Evolutionary conservation across 2,329 filamentous ascomycete species (phyloP), one percentile per base, ranked within the genome.

Genomic region (Neobulgaria alba): DNA sequence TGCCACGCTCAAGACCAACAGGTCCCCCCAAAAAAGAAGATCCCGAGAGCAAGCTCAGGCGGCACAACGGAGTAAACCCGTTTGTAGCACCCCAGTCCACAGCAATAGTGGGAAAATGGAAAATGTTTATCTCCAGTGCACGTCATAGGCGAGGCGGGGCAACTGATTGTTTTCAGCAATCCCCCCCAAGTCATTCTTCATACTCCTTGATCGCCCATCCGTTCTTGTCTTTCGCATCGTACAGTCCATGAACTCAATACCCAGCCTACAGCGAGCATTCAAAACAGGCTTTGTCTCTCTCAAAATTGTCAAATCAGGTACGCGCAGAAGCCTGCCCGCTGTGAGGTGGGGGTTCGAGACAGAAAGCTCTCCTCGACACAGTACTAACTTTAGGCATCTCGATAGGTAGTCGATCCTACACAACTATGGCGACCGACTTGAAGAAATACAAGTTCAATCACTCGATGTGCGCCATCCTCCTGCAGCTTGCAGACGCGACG

Each of bases 361-460:
- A 29, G 23, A 7, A 7, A 12, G 23, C 23, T 7, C 7, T 26
- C 23, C 7, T 12, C 12, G 23, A 26, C 23, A 26, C 12, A 12
- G 23, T 7, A 26, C 48, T 53, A 41, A 54, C 41, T 43, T 36
- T 41, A 32, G 23, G 26, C 19, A 48, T 36, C 45, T 50, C 40
- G 26, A 43, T 40, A 59, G 57, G 37, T 47, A 51, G 48, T 36
- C 55, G 51, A 48, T 34, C 45, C 43, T 57, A 48, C 54, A 51
- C 53, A 56, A 58, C 56, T 39, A 61, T 61, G 77, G 74, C 85
- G 49, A 75, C 89, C 0, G 77, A 95, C 49, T 67, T 73, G 2
- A 71, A 69, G 50, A 85, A 75, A 47, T 96, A 96, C 67, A 85
- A 92, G 64, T 71, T 82, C 62, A 90, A 92, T 65, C 85, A 92